phyloP scores from a whole-genome alignment of 2,329 filamentous ascomycete genomes.

The Diaporthe citriasiana region DNA sequence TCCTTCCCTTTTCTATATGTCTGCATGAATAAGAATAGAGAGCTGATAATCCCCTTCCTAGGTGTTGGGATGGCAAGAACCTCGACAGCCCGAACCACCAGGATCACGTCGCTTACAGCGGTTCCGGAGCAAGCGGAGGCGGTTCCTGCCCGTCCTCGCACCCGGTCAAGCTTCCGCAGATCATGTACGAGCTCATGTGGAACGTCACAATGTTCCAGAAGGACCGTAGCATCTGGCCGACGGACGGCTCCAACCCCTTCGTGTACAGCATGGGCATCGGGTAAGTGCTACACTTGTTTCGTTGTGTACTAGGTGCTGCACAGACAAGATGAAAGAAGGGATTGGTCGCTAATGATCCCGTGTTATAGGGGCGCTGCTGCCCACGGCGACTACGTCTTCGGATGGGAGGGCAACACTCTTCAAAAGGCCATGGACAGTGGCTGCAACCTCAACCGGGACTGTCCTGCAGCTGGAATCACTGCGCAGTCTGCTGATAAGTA shows the following conservation, averaged over 20 bases:
- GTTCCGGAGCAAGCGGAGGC: slow-evolving; percentile 60
- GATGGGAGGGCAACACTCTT: slow-evolving; percentile 63
- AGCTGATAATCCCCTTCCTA: slow-evolving; percentile 42
- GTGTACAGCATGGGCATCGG: slow-evolving; percentile 61
- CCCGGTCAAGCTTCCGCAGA: slow-evolving; percentile 62
- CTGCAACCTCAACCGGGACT: slow-evolving; percentile 63
- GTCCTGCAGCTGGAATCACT: slow-evolving; percentile 59
- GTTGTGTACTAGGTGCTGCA: not conserved
- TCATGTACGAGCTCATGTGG: slow-evolving; percentile 66
- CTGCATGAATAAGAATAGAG: slow-evolving; percentile 51
- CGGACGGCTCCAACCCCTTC: slow-evolving; percentile 58
- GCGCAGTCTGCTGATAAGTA: slow-evolving; percentile 60
- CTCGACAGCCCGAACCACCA: slow-evolving; percentile 44
- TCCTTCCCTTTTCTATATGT: not conserved
- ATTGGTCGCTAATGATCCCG: not conserved
- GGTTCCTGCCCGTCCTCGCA: slow-evolving; percentile 61
- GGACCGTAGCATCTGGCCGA: slow-evolving; percentile 56
- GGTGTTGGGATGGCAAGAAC: slow-evolving; percentile 40
- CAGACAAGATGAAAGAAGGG: not conserved
- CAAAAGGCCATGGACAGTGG: slow-evolving; percentile 63
- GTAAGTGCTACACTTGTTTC: slow-evolving; percentile 45
- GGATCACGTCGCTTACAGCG: slow-evolving; percentile 62
- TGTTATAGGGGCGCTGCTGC: slow-evolving; percentile 58
- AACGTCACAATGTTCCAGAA: slow-evolving; percentile 59
- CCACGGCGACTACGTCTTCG: slow-evolving; percentile 67